Evolutionary conservation across 2,329 filamentous ascomycete species (phyloP).

Genomic region (Lasiodiplodia sp.): DNA sequence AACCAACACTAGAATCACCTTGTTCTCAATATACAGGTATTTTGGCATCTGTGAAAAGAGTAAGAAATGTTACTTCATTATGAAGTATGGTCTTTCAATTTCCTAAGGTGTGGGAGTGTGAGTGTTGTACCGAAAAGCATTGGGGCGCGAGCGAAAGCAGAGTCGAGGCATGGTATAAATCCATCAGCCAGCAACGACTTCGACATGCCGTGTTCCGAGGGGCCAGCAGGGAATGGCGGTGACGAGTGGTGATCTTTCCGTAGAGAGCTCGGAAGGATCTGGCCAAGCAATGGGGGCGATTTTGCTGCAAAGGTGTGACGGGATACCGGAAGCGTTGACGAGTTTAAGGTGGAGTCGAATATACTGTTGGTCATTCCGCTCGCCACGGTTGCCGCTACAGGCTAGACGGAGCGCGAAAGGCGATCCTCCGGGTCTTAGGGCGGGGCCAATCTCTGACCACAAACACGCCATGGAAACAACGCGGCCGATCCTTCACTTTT

Average conservation of each 20-base stretch:
- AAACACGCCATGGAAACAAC: slow-evolving; percentile 7
- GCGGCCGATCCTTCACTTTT: neutral
- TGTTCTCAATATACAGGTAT: no score
- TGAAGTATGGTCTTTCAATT: no score
- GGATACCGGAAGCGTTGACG: neutral
- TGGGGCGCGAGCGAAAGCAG: no score
- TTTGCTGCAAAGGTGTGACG: neutral
- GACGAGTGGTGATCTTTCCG: neutral
- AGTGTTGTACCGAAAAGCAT: no score
- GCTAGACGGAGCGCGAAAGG: neutral
- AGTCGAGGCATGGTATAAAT: no score
- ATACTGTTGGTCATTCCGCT: neutral
- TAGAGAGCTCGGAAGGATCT: neutral
- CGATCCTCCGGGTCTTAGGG: neutral
- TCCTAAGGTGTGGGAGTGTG: no score
- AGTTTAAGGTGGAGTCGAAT: neutral
- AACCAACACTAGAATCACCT: no score
- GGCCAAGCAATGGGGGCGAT: neutral
- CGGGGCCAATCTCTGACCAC: slow-evolving; percentile 15
- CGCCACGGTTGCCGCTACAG: neutral
- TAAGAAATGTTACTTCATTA: no score
- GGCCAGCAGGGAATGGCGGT: neutral
- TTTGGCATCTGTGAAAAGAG: no score
- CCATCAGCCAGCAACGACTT: no score
- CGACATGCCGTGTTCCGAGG: neutral